Evolutionary conservation across 768 basidiomycete genomes (phyloP).

Genomic region (Boletus sp.): DNA sequence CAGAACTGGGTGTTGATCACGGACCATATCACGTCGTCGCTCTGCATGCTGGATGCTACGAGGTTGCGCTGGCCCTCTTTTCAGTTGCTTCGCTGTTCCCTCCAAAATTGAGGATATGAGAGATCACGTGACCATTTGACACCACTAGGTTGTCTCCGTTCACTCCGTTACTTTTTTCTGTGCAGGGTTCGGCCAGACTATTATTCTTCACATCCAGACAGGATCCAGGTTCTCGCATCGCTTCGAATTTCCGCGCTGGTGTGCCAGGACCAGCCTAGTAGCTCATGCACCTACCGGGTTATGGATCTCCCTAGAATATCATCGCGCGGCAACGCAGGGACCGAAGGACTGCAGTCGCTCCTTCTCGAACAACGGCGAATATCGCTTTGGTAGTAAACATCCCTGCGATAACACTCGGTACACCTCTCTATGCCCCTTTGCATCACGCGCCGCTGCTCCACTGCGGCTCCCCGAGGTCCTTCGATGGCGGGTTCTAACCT

Average conservation of each 20-base stretch:
- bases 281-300: neutral
- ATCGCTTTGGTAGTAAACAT: neutral
- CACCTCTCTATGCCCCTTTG: neutral
- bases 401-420: neutral
- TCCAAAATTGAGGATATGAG: neutral
- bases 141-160: neutral
- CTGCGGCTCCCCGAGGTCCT: neutral
- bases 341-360: neutral
- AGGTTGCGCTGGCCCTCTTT: neutral
- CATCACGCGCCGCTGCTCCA: neutral
- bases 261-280: neutral
- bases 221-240: too few relatives aligned
- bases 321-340: neutral
- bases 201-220: neutral
- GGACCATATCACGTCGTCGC: constrained; percentile 99
- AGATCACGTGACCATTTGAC: constrained; percentile 8
- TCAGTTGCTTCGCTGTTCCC: neutral
- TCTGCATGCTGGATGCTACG: constrained; percentile 56
- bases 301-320: neutral
- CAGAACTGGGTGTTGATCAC: constrained; percentile 94
- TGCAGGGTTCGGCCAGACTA: neutral
- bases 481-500: neutral
- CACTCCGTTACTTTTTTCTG: neutral
- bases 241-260: neutral
- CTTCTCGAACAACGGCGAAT: neutral